Evolutionary conservation across 1,284 basidiomycete species (phyloP), one percentile per base, ranked within the genome.

Genomic region (Pseudomicrostroma phylloplanum): DNA sequence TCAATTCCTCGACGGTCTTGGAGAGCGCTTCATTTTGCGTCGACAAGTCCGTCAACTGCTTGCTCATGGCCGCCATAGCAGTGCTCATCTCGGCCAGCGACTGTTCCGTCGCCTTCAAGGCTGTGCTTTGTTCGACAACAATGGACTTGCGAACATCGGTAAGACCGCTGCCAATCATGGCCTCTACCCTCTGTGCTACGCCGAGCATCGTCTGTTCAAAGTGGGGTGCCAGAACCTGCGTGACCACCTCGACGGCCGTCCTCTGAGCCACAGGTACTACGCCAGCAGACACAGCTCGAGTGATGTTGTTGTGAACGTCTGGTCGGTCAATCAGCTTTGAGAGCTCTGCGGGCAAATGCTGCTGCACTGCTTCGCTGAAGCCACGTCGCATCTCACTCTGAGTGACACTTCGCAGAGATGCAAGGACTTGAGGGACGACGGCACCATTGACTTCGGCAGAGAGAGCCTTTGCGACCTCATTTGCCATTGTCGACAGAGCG

Each of bases 161-260:
- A 17, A 48, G 15, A 13, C 43, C 21, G 6, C 17, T 21, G 17
- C 21, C 43, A 8, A 23, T 25, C 21, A 17, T 8, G 7, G 21
- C 51, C 25, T 54, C 51, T 19, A 54, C 21, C 21, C 26, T 54
- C 51, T 19, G 13, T 19, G 13, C 51, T 13, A 54, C 21, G 21
- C 21, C 15, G 43, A 48, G 43, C 63, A 68, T 67, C 4, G 66
- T 61, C 15, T 67, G 65, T 51, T 68, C 65, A 58, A 68, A 68
- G 63, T 68, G 63, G 15, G 67, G 69, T 2, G 69, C 69, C 12
- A 68, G 64, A 7, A 67, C 67, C 21, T 59, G 63, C 55, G 56
- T 61, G 49, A 70, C 62, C 19, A 65, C 62, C 55, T 70, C 67
- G 53, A 67, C 61, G 19, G 65, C 67, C 2, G 66, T 70, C 39